A percentile compares a stretch with the other conserved stretches of the same genome.
Conservation (phyloP, 768 basidiomycete species). For the Russula compacta region DNA sequence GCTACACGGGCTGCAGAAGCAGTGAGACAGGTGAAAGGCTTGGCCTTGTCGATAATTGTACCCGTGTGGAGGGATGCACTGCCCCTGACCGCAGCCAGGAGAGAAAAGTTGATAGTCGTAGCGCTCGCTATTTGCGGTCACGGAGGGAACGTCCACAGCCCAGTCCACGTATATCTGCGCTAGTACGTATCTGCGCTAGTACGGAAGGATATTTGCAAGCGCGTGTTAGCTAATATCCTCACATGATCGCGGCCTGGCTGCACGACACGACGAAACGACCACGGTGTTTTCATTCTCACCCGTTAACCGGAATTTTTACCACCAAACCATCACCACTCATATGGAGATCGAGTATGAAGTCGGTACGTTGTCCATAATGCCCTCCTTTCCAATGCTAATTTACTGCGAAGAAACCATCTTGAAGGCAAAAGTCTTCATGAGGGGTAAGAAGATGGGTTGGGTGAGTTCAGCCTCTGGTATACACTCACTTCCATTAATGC, state of each 20-base stretch:
- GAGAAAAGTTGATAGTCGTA: neutral
- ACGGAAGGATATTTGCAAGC: neutral
- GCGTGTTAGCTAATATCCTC: slow-evolving; percentile 14
- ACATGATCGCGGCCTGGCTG: slow-evolving; percentile 9
- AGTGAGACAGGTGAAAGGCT: neutral
- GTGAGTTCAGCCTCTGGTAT: neutral
- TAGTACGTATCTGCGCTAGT: too few species aligned
- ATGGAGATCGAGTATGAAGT: slow-evolving; percentile 20
- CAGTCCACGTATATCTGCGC: too few species aligned
- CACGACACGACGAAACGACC: too few species aligned
- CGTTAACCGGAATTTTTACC: neutral
- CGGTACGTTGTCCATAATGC: neutral
- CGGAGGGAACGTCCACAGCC: too few species aligned
- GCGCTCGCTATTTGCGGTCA: neutral
- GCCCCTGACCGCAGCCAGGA: neutral
- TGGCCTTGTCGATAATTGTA: neutral
- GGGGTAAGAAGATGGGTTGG: slow-evolving; percentile 20
- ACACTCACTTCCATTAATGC: neutral
- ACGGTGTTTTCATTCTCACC: neutral
- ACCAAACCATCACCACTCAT: neutral
- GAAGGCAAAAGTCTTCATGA: slow-evolving; percentile 20
- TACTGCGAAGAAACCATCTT: slow-evolving; percentile 11
- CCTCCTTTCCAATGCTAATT: neutral
- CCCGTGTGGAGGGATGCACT: neutral
- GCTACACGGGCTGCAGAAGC: neutral